A percentile compares a stretch with the other conserved stretches of the same genome.
These are phyloP conservation scores for Piromyces finnis DNA, from an alignment of 192 early-diverging fungal species.

Conservation along the genomic window DNA sequence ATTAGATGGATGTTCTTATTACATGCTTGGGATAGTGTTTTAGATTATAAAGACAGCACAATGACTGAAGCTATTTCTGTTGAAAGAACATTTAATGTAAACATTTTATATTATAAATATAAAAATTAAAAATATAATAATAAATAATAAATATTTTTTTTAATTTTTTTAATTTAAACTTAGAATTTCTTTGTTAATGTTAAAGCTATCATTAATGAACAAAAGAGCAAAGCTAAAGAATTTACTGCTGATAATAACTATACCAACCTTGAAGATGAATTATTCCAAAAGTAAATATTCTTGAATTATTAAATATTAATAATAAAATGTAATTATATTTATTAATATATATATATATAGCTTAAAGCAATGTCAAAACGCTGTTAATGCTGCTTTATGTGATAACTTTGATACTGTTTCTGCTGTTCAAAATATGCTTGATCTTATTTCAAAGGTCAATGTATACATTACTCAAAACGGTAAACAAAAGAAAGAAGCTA, in stretches of 20 bases:
- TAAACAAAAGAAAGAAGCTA: conserved; percentile 27
- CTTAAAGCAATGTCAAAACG: conserved; percentile 42
- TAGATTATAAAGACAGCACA: conserved; percentile 62
- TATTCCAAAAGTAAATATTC: conserved; percentile 30
- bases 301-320: too few species aligned
- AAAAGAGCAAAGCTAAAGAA: conserved; percentile 20
- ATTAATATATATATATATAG: conserved; percentile 1
- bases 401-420: conserved; percentile 82
- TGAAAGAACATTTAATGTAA: conserved; percentile 57
- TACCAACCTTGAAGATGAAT: conserved; percentile 45
- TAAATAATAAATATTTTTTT: neutral
- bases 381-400: conserved; percentile 69
- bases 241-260: conserved; percentile 58
- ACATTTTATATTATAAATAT: neutral
- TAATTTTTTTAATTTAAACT: too few species aligned
- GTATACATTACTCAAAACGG: conserved; percentile 43
- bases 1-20: conserved; percentile 78
- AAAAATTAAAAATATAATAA: neutral
- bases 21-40: conserved; percentile 66
- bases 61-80: conserved; percentile 60
- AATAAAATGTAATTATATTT: too few species aligned
- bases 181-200: conserved; percentile 79
- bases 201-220: conserved; percentile 56
- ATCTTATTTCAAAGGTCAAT: conserved; percentile 61
- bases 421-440: conserved; percentile 63